phyloP scores from a whole-genome alignment of 768 basidiomycete genomes.

The Phylloporus sp. region DNA sequence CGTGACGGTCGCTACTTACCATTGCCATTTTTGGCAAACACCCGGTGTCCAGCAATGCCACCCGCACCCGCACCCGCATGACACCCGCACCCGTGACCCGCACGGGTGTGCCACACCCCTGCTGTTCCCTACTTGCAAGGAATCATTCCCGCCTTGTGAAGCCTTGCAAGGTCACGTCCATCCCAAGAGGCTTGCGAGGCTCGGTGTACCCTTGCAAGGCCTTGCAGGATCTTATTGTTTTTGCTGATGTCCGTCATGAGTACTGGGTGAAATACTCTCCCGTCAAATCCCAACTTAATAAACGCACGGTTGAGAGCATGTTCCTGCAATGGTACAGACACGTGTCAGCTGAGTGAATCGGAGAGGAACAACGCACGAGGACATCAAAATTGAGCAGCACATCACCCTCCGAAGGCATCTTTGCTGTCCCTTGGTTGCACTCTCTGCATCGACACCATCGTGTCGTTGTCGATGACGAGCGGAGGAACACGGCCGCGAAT shows the following conservation, averaged over 20 bases:
- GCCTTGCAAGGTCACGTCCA: too few species aligned
- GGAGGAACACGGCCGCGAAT: constrained; percentile 43
- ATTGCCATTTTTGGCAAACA: too few species aligned
- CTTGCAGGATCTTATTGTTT: too few species aligned
- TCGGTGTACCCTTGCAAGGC: too few species aligned
- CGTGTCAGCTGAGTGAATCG: neutral
- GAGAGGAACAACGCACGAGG: constrained; percentile 55
- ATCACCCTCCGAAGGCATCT: constrained; percentile 91
- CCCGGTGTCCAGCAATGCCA: too few species aligned
- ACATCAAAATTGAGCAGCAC: constrained; percentile 88
- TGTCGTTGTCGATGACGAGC: constrained; percentile 42
- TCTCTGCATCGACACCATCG: constrained; percentile 81
- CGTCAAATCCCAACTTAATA: constrained; percentile 78
- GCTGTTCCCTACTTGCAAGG: too few species aligned
- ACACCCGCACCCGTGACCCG: too few species aligned
- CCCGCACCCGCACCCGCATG: too few species aligned
- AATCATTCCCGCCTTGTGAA: too few species aligned
- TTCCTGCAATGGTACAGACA: constrained; percentile 63
- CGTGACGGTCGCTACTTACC: too few species aligned
- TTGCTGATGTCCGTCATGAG: constrained; percentile 98
- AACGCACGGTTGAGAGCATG: constrained; percentile 91
- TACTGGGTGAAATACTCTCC: constrained; percentile 78
- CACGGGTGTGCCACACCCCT: too few species aligned
- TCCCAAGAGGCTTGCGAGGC: too few species aligned
- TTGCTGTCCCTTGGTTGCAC: constrained; percentile 73